Percentiles rank a stretch among this genome's conserved stretches.
Evolutionary conservation across 805 yeast genomes (phyloP).

Genomic region (Hanseniaspora jakobsenii): DNA sequence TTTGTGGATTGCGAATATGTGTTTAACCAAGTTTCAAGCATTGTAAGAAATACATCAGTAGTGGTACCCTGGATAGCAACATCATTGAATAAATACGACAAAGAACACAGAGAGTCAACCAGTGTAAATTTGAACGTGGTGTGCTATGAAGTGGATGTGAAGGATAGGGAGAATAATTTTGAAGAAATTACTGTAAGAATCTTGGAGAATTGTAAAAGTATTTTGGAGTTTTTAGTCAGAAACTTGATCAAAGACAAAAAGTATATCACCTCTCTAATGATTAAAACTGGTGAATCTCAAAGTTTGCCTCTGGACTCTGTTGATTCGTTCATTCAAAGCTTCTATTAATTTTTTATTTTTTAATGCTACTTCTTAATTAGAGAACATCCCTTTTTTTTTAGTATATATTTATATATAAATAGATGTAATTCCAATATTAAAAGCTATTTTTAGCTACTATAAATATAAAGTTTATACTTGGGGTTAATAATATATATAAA

Average conservation of each 20-base stretch:
- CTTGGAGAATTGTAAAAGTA: constrained; percentile 30
- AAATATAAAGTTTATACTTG: no score
- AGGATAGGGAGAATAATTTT: constrained; percentile 25
- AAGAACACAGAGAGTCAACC: constrained; percentile 21
- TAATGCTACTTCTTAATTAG: no score
- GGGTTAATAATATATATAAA: no score
- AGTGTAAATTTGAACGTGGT: constrained; percentile 22
- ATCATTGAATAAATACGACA: constrained; percentile 14
- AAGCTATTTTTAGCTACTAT: no score
- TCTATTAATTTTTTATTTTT: constrained; percentile 1
- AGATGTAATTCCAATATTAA: no score
- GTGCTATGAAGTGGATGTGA: constrained; percentile 41
- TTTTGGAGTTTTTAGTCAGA: constrained; percentile 3
- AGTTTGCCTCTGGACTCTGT: constrained; percentile 14
- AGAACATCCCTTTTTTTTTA: no score
- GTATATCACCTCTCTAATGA: not conserved
- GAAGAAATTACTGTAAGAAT: constrained; percentile 54
- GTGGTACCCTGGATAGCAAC: constrained; percentile 32
- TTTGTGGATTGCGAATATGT: constrained; percentile 52
- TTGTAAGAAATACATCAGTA: constrained; percentile 50
- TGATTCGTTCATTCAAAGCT: constrained; percentile 6
- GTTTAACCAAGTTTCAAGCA: constrained; percentile 49
- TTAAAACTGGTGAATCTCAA: constrained; percentile 16
- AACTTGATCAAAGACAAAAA: constrained; percentile 13
- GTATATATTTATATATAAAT: not conserved